Evolutionary conservation across 805 yeast species (phyloP), one percentile per base, ranked within the genome.

Genomic region (Helenozyma rhizophorensis): DNA sequence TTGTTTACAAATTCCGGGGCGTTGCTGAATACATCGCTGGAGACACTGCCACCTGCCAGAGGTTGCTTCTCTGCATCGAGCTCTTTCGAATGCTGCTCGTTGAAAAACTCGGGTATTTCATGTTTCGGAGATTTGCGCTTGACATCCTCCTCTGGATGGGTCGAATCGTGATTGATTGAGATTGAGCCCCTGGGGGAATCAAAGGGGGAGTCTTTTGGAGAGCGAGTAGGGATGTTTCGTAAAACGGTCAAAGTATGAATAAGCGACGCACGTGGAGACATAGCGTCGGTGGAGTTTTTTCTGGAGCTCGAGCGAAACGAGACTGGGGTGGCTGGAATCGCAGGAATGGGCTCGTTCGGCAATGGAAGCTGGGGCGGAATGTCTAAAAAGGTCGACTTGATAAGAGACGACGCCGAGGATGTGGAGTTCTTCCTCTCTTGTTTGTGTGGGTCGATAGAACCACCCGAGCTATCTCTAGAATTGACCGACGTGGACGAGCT

Each of bases 311-410:
- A 49, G 29, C 60, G 56, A 39, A 58, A 64, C 2, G 66, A 57
- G 0, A 43, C 18, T 1, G 65, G 61, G 3, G 63, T 52, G 0
- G 60, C 50, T 2, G 71, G 71, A 4, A 63, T 62, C 10, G 64
- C 56, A 0, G 72, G 72, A 15, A 74, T 53, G 12, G 76, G 72
- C 26, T 72, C 80, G 10, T 47, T 54, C 3, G 89, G 89, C 37
- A 74, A 58, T 1, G 81, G 76, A 12, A 66, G 53, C 32, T 65
- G 73, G 0, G 81, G 76, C 0, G 88, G 87, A 4, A 81, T 58
- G 33, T 61, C 71, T 16, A 33, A 40, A 9, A 43, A 31, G 14
- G 36, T 39, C 13, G 40, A 32, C 10, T 21, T 30, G 14, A 43
- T 58, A 9, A 33, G 21, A 6, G 41, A 35, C 10, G 33, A 24